Evolutionary conservation across 2,329 filamentous ascomycete genomes (phyloP).

Genomic region (Colletotrichum sp.): DNA sequence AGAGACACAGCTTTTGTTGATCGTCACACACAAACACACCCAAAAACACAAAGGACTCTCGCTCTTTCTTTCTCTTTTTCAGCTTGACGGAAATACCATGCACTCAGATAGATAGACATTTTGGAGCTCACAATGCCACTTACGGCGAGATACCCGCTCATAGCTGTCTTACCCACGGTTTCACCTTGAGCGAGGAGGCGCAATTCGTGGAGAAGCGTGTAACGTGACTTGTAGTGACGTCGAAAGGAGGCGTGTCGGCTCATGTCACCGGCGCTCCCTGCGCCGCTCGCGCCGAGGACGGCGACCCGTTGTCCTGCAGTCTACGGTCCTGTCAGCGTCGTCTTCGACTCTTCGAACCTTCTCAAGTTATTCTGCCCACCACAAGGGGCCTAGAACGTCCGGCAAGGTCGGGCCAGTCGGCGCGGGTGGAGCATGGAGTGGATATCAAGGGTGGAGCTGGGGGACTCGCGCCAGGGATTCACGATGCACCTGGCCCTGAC

Average conservation of each 20-base stretch:
- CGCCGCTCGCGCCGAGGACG: background rate
- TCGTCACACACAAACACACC: background rate
- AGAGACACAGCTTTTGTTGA: background rate
- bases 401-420: background rate
- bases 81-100: background rate
- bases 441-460: background rate
- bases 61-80: background rate
- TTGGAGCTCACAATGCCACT: background rate
- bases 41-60: background rate
- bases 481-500: background rate
- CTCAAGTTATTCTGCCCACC: background rate
- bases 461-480: background rate
- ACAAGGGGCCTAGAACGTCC: background rate
- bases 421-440: background rate
- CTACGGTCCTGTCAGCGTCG: background rate
- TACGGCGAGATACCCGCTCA: background rate
- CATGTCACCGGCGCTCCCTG: background rate
- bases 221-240: background rate
- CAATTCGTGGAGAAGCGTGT: background rate
- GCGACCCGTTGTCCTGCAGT: background rate
- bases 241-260: background rate
- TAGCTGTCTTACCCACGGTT: background rate
- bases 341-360: background rate
- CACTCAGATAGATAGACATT: conserved; percentile 14
- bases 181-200: background rate